Evolutionary conservation across 2,329 filamentous ascomycete species (phyloP).

Genomic region (Lachnellula cervina): DNA sequence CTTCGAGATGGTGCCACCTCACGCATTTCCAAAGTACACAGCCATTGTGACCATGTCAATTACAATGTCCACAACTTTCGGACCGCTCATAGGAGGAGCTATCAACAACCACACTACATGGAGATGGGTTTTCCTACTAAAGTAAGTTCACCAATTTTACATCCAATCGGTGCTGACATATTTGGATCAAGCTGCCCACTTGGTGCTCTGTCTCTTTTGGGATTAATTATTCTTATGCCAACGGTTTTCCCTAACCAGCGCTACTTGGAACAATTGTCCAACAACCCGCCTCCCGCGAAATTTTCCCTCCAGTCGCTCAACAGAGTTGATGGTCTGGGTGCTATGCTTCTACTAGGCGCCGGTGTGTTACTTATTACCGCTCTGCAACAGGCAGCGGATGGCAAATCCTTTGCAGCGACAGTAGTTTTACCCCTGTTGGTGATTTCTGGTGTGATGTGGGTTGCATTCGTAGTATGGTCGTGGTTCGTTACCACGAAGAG

Average conservation of each 20-base stretch:
- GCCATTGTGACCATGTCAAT: background rate
- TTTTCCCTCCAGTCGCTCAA: background rate
- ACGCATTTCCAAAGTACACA: background rate
- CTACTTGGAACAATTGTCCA: background rate
- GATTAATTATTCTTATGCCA: background rate
- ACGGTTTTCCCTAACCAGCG: background rate
- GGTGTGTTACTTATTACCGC: background rate
- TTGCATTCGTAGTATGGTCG: background rate
- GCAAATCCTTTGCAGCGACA: background rate
- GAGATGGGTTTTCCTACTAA: constrained; percentile 1
- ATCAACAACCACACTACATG: constrained; percentile 1
- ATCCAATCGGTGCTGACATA: background rate
- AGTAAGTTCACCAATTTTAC: background rate
- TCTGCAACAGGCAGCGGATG: background rate
- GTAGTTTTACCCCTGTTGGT: background rate
- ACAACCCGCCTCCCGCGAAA: background rate
- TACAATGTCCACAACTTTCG: background rate
- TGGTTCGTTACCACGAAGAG: background rate
- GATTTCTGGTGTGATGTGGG: background rate
- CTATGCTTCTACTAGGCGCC: background rate
- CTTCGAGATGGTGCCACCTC: constrained; percentile 1
- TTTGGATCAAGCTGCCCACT: background rate
- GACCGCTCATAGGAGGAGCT: constrained; percentile 1
- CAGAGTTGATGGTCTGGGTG: background rate
- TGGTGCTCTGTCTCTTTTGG: background rate